Evolutionary conservation across 805 yeast species (phyloP).

Genomic region (Huiozyma naganishii): DNA sequence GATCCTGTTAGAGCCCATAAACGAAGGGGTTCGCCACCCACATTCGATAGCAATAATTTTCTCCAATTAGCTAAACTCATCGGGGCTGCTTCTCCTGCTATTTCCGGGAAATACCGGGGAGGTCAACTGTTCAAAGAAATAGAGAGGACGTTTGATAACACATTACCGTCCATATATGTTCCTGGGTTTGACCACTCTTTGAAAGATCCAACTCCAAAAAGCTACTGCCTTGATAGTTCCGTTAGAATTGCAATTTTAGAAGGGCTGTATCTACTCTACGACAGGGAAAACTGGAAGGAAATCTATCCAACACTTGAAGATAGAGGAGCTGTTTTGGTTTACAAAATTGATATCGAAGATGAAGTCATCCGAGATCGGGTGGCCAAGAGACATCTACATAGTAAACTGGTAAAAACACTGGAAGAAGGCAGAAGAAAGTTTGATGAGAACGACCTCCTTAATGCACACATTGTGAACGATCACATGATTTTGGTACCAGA

Average conservation of each 20-base stretch:
- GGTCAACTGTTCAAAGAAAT: constrained; percentile 8
- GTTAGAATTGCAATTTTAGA: constrained; percentile 56
- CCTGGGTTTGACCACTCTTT: constrained; percentile 71
- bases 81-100: not conserved
- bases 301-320: constrained; percentile 8
- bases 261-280: constrained; percentile 60
- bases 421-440: constrained; percentile 44
- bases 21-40: constrained; percentile 76
- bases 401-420: constrained; percentile 40
- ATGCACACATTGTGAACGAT: constrained; percentile 36
- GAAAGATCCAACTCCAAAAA: constrained; percentile 60
- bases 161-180: constrained; percentile 32
- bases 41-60: constrained; percentile 55
- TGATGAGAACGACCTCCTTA: constrained; percentile 48
- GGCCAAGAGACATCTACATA: constrained; percentile 50
- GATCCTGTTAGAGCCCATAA: constrained; percentile 48
- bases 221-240: constrained; percentile 34
- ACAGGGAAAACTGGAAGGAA: constrained; percentile 46
- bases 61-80: constrained; percentile 1
- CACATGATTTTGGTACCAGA: constrained; percentile 12
- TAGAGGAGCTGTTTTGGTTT: constrained; percentile 32
- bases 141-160: constrained; percentile 9
- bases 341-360: constrained; percentile 41
- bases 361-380: constrained; percentile 44
- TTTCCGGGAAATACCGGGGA: not conserved